These are phyloP conservation scores for Polygonum maritimum DNA, from an alignment of 148 eudicot genomes.

Conservation along the genomic window DNA sequence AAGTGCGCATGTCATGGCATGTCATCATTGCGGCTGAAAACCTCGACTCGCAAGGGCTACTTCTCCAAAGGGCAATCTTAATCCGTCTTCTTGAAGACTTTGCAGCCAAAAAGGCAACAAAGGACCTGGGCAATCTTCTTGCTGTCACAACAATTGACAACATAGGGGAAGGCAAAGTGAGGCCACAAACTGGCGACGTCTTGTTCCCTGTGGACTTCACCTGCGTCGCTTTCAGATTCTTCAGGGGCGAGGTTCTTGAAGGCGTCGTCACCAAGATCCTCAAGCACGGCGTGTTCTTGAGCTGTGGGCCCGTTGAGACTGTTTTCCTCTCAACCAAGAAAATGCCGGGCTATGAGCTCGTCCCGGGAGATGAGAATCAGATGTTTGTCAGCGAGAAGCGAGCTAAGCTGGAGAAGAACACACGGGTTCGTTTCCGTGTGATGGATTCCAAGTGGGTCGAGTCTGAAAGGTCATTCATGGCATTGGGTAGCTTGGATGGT, in stretches of 20 bases:
- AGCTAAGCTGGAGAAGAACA: constrained; percentile 52
- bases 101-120: constrained; percentile 49
- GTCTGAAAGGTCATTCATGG: constrained; percentile 50
- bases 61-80: constrained; percentile 48
- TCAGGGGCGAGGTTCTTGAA: constrained; percentile 52
- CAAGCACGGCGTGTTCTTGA: constrained; percentile 57
- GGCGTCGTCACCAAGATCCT: constrained; percentile 57
- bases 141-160: constrained; percentile 46
- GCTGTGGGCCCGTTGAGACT: constrained; percentile 55
- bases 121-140: constrained; percentile 51
- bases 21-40: constrained; percentile 17
- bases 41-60: constrained; percentile 45
- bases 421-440: constrained; percentile 38
- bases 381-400: constrained; percentile 50
- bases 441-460: constrained; percentile 52
- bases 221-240: constrained; percentile 46
- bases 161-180: constrained; percentile 59
- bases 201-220: constrained; percentile 60
- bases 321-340: constrained; percentile 51
- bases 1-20: not conserved
- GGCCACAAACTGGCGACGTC: constrained; percentile 58
- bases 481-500: constrained; percentile 54
- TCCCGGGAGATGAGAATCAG: constrained; percentile 56
- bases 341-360: constrained; percentile 52
- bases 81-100: constrained; percentile 54